phyloP scores from a whole-genome alignment of 257 asterid species.

The Mitragyna speciosa region DNA sequence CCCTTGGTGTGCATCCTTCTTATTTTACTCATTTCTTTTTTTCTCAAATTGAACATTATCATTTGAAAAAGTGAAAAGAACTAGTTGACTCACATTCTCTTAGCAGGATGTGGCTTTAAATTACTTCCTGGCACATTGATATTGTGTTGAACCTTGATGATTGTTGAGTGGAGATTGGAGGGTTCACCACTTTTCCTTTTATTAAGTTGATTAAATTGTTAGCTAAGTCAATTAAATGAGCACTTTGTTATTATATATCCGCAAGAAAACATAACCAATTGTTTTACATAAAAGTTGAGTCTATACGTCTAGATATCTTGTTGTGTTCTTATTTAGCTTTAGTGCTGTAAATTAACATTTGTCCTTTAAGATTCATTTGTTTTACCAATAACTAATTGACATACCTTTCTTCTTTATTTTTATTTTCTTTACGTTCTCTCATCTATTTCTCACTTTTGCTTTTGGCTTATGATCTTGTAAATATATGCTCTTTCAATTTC shows the following conservation, averaged over 20 bases:
- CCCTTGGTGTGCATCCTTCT: conserved; percentile 65
- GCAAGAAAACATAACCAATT: neutral
- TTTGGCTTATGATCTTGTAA: neutral
- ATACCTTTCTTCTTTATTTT: neutral
- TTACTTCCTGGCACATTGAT: neutral
- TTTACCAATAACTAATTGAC: neutral
- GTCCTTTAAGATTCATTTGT: neutral
- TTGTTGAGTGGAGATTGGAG: neutral
- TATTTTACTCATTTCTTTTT: conserved; percentile 3
- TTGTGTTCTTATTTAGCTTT: neutral
- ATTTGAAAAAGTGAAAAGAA: neutral
- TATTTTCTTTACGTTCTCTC: neutral
- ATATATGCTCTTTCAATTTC: neutral
- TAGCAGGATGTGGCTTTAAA: neutral
- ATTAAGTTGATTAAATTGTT: neutral
- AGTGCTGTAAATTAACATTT: neutral
- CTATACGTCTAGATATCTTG: neutral
- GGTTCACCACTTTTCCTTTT: neutral
- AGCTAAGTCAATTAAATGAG: neutral
- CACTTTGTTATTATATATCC: neutral
- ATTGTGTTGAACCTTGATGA: neutral
- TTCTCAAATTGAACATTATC: conserved; percentile 12
- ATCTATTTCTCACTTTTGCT: neutral
- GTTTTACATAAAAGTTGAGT: neutral
- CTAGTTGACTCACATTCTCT: neutral